Percentiles rank a stretch among this genome's conserved stretches.
phyloP scores from a whole-genome alignment of 371 early-diverging fungal species.

The Dentiscutata heterogama region DNA sequence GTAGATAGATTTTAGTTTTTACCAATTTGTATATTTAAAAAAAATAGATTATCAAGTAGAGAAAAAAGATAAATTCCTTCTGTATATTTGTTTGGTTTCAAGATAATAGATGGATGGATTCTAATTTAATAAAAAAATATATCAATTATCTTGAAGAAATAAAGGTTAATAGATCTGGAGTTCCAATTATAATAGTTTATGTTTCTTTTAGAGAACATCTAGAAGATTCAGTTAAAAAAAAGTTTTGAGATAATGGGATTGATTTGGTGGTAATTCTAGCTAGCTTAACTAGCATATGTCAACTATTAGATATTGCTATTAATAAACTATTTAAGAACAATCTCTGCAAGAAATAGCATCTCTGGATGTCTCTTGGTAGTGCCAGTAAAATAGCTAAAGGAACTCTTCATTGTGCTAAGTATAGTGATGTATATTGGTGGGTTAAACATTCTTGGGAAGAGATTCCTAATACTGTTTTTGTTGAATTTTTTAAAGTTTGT shows the following conservation, averaged over 20 bases:
- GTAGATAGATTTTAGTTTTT: neutral
- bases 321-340: conserved; percentile 23
- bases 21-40: conserved; percentile 34
- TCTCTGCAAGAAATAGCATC: conserved; percentile 19
- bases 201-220: neutral
- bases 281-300: conserved; percentile 10
- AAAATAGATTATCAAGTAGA: neutral
- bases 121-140: conserved; percentile 15
- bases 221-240: conserved; percentile 15
- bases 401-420: neutral
- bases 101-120: conserved; percentile 5
- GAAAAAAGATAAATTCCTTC: neutral
- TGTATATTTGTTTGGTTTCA: conserved; percentile 29
- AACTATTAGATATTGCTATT: conserved; percentile 10
- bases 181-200: neutral
- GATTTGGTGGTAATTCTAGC: conserved; percentile 1
- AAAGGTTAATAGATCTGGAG: neutral
- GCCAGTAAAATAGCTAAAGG: neutral
- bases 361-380: conserved; percentile 11
- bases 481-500: conserved; percentile 8
- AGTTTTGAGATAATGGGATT: conserved; percentile 5
- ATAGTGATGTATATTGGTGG: neutral
- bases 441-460: conserved; percentile 15
- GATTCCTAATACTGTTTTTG: neutral
- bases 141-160: conserved; percentile 12